Evolutionary conservation across 1,284 basidiomycete genomes (phyloP).

Genomic region (Naganishia sp.): DNA sequence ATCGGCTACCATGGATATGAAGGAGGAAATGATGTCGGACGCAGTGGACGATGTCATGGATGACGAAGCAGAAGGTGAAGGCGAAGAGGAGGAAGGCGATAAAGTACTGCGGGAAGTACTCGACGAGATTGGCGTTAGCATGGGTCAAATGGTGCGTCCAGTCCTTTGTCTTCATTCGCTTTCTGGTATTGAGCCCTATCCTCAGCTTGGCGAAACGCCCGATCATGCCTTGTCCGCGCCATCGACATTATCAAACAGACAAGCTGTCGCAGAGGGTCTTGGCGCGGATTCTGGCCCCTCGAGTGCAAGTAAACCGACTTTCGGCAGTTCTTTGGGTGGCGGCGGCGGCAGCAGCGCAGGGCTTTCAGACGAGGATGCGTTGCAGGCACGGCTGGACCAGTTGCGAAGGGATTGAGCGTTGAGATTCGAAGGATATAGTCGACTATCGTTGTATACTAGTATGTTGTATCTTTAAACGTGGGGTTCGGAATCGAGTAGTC

Average conservation of each 20-base stretch:
- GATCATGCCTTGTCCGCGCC: constrained; percentile 64
- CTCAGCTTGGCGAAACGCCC: constrained; percentile 79
- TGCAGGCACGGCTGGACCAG: constrained; percentile 83
- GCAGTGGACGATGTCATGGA: constrained; percentile 99
- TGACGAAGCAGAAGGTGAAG: constrained; percentile 83
- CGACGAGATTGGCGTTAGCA: constrained; percentile 92
- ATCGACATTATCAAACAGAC: constrained; percentile 67
- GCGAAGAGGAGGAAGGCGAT: constrained; percentile 87
- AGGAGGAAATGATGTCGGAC: constrained; percentile 99
- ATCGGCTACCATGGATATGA: constrained; percentile 99
- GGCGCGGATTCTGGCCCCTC: constrained; percentile 57
- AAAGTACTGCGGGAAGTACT: constrained; percentile 94
- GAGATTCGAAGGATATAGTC: not conserved
- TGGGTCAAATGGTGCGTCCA: constrained; percentile 79
- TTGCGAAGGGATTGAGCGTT: constrained; percentile 58
- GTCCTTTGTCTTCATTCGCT: constrained; percentile 22
- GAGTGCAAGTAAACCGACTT: not conserved
- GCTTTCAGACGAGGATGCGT: constrained; percentile 76
- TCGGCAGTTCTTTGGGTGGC: constrained; percentile 44
- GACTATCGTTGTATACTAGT: not conserved
- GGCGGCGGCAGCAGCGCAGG: constrained; percentile 57
- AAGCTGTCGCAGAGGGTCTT: constrained; percentile 70
- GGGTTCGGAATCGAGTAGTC: no score
- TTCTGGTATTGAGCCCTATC: not conserved
- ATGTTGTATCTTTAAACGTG: not conserved